Evolutionary conservation across 345 rosid species (phyloP), one percentile per base, ranked within the genome.

Genomic region (Theobroma cacao): DNA sequence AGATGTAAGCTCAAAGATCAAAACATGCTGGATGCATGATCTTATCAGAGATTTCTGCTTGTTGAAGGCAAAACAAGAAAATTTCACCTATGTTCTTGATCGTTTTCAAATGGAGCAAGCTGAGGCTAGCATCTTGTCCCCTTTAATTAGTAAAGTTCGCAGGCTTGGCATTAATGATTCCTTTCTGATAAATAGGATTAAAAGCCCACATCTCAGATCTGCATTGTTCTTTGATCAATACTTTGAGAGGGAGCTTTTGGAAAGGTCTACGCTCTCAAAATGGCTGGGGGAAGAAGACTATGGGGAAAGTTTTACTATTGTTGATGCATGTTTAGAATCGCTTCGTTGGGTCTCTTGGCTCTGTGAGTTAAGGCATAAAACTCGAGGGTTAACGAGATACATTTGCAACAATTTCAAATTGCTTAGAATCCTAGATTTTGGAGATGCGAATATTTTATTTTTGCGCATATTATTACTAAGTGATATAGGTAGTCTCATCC

Each of bases 351-450:
- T n/a, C n/a, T n/a, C n/a, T n/a, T n/a, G n/a, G n/a, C n/a, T 36
- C 12, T 43, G 1, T 43, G 7, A 8, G 1, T 1, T 10, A 14
- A 2, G 0, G 34, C 20, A 0, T 38, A 41, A 5, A n/a, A 18
- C 7, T 59, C 1, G 14, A 2, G 14, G n/a, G 8, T n/a, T 22
- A 14, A 30, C 78, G 85, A 84, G 6, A 48, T 30, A 40, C 12
- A 26, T 55, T n/a, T 83, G 70, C n/a, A 33, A 7, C 0, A 31
- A 34, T 31, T 62, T 76, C 30, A 61, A 60, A 4, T 38, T 82
- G 24, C 63, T 89, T 9, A 80, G 86, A 62, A 76, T 86, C 7
- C 31, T 87, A n/a, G 81, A 86, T 60, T 73, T 87, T 1, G 84
- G 71, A 12, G 24, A 2, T n/a, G n/a, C n/a, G n/a, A n/a, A n/a